phyloP scores from a whole-genome alignment of 768 basidiomycete genomes.

The Podaxis carcinomalis region DNA sequence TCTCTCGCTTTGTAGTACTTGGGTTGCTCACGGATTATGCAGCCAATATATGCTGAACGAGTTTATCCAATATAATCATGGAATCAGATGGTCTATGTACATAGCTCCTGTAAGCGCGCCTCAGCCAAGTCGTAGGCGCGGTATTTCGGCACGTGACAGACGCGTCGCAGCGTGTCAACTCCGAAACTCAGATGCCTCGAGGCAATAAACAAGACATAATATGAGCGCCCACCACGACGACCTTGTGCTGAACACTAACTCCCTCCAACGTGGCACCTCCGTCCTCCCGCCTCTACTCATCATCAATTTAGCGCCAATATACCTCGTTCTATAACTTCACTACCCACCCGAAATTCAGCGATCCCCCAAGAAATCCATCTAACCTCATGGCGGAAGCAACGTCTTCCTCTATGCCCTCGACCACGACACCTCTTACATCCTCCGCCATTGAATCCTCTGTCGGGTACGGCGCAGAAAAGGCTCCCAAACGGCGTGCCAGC shows the following conservation, averaged over 20 bases:
- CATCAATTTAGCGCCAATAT: conserved; percentile 1
- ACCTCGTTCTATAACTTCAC: neutral
- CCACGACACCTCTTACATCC: conserved; percentile 21
- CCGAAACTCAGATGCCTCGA: conserved; percentile 24
- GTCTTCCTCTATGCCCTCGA: conserved; percentile 9
- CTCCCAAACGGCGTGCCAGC: conserved; percentile 44
- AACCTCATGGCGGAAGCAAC: conserved; percentile 11
- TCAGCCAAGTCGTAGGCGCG: neutral
- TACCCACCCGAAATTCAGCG: neutral
- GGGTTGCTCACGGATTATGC: neutral
- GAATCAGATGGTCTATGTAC: too few species aligned
- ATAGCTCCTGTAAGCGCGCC: too few species aligned
- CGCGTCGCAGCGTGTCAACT: conserved; percentile 36
- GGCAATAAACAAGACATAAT: conserved; percentile 28
- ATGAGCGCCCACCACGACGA: conserved; percentile 8
- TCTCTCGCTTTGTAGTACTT: conserved; percentile 12
- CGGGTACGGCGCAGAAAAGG: conserved; percentile 18
- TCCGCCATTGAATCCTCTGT: conserved; percentile 22
- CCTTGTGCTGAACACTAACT: neutral
- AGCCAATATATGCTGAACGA: neutral
- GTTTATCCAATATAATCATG: neutral
- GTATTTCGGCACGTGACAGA: conserved; percentile 27
- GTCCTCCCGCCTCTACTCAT: conserved; percentile 4
- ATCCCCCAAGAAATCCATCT: neutral
- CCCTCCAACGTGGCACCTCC: conserved; percentile 10